Base-by-base conservation (phyloP, 768 basidiomycete species). In the Kwoniella sp. region DNA sequence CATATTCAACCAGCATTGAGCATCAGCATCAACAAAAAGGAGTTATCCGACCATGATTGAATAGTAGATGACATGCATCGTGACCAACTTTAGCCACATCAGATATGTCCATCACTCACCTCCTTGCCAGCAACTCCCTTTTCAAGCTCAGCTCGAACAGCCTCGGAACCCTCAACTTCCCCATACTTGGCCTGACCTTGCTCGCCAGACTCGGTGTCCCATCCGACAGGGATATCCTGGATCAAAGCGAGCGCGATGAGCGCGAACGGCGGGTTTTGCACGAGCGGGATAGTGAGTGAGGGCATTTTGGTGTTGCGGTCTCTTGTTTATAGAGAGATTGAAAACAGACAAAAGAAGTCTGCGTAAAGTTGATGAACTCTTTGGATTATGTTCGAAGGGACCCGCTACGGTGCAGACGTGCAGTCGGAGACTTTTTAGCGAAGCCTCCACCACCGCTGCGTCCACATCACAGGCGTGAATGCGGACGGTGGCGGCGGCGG, bases 41-140 rank as follows among this genome's bases (percentile, higher is more conserved):
- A n/a, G n/a, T n/a, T n/a, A n/a, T n/a, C n/a, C n/a, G n/a, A n/a
- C n/a, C n/a, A n/a, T n/a, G n/a, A n/a, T n/a, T n/a, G n/a, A n/a
- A n/a, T n/a, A n/a, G n/a, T n/a, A n/a, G n/a, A n/a, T n/a, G n/a
- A n/a, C n/a, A n/a, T n/a, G n/a, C n/a, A n/a, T n/a, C n/a, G n/a
- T n/a, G n/a, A n/a, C n/a, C n/a, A n/a, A n/a, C n/a, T n/a, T n/a
- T n/a, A n/a, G n/a, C n/a, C n/a, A n/a, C n/a, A n/a, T n/a, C n/a
- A n/a, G n/a, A n/a, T n/a, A n/a, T n/a, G n/a, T n/a, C n/a, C n/a
- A n/a, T 51, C 50, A 54, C 69, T 60, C 31, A 77, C 75, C 70
- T 77, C 75, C 52, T 74, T 74, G 28, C 75, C 75, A 23, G 66
- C 67, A 11, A 73, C 48, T 29, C 67, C 68, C 53, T 69, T 63